Percentiles rank a stretch among this genome's conserved stretches.
Evolutionary conservation across 2,329 filamentous ascomycete species (phyloP).

Genomic region (Intubia oerlemansii): DNA sequence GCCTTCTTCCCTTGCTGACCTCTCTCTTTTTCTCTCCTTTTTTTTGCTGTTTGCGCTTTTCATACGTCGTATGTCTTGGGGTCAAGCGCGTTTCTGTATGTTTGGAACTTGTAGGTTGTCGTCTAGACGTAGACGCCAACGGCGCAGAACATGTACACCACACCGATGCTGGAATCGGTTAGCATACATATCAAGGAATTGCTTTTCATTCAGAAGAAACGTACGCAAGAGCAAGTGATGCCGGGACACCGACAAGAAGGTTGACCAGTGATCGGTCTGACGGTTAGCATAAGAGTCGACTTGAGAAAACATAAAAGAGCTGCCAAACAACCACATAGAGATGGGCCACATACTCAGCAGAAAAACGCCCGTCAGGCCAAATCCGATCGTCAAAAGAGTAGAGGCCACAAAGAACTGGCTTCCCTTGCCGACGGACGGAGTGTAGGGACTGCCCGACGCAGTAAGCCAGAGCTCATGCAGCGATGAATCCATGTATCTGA

Average conservation of each 20-base stretch:
- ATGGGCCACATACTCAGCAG: slow-evolving; percentile 47
- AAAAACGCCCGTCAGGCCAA: slow-evolving; percentile 59
- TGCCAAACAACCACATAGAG: neutral
- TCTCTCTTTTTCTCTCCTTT: neutral
- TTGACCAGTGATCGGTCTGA: slow-evolving; percentile 68
- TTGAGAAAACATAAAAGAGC: no score
- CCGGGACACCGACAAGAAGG: slow-evolving; percentile 59
- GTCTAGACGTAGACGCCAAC: slow-evolving; percentile 90
- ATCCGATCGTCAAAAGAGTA: slow-evolving; percentile 46
- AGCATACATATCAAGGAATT: slow-evolving; percentile 50
- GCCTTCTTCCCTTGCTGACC: no score
- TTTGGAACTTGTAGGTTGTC: no score
- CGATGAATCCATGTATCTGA: slow-evolving; percentile 50
- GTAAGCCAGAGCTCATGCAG: slow-evolving; percentile 85
- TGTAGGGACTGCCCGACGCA: slow-evolving; percentile 69
- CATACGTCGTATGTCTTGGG: neutral
- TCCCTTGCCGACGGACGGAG: slow-evolving; percentile 59
- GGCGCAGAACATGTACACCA: slow-evolving; percentile 97
- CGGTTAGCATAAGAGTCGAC: no score
- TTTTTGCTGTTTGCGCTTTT: neutral
- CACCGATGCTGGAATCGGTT: slow-evolving; percentile 47
- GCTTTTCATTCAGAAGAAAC: slow-evolving; percentile 13
- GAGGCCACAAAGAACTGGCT: slow-evolving; percentile 71
- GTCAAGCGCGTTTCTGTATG: no score
- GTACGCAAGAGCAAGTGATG: slow-evolving; percentile 78